Base-by-base conservation (phyloP, 2,329 filamentous ascomycete species). In the Juglanconis oblonga region DNA sequence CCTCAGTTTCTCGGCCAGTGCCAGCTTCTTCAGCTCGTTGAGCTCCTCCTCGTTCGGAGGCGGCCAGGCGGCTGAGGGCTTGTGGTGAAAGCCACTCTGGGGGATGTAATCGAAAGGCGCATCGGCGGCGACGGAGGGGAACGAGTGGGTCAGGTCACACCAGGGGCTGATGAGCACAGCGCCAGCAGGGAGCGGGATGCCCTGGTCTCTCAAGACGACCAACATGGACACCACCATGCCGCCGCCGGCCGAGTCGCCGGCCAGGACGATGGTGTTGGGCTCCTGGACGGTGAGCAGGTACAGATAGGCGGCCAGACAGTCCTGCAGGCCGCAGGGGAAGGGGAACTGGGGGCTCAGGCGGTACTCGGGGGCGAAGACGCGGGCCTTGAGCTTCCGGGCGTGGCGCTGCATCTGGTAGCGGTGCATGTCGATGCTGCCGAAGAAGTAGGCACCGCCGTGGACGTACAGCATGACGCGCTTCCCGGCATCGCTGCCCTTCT, bases 381-480 rank as follows among this genome's bases (percentile, higher is more conserved):
- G 84, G 17, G 92, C 94, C 74, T 95, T 92, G 62, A 99, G 81
- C 76, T 98, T 98, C 57, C 95, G 84, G 33, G 95, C 95, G 81
- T 98, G 93, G 52, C 94, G 84, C 74, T 99, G 95, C 81, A 99
- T 87, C 80, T 98, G 94, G 76, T 98, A 98, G n/a, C 95, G 87
- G 77, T 98, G 95, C 73, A 96, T 93, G 70, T 97, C 93, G 42
- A 97, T 88, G 67, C 92, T 96, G 13, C 95, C 94, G 72, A 99
- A 98, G 76, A 88, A 99, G 75, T 97, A 98, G 24, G 90, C 94
- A 6, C 94, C 94, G 13, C 95, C 95, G 70, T 98, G 95, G 29
- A 98, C 81, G 74, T 98, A 98, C 31, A 99, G 79, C 85, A 98
- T 97, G 60, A 96, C 87, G 55, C 92, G 86, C 66, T 87, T 87